Evolutionary conservation across 2,329 filamentous ascomycete genomes (phyloP).

Genomic region (Coniella vitis): DNA sequence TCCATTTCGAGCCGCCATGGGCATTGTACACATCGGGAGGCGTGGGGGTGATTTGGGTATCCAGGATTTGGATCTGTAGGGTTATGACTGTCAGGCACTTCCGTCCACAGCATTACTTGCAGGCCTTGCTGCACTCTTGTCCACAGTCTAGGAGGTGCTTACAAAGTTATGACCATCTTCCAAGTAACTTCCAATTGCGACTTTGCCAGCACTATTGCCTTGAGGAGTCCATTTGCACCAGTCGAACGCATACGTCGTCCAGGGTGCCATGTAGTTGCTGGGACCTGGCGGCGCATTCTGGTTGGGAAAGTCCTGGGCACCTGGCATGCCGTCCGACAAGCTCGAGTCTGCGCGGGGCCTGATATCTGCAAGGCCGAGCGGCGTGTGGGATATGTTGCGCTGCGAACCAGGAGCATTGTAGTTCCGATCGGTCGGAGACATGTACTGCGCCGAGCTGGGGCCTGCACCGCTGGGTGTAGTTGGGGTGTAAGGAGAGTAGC

Average conservation of each 20-base stretch:
- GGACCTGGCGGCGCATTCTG: conserved; percentile 62
- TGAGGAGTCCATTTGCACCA: conserved; percentile 98
- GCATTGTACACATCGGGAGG: conserved; percentile 62
- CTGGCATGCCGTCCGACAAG: conserved; percentile 64
- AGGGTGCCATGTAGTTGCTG: conserved; percentile 89
- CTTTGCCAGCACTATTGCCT: conserved; percentile 75
- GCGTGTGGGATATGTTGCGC: conserved; percentile 70
- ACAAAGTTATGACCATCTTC: conserved; percentile 99
- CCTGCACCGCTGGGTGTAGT: conserved; percentile 58
- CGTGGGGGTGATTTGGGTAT: conserved; percentile 71
- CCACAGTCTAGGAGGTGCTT: conserved; percentile 26
- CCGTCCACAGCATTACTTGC: no score
- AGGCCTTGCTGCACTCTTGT: no score
- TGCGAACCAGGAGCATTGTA: conserved; percentile 51
- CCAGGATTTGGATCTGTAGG: conserved; percentile 97
- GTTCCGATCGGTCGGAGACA: conserved; percentile 49
- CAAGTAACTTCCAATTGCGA: conserved; percentile 91
- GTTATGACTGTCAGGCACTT: no score
- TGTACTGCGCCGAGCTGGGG: conserved; percentile 53
- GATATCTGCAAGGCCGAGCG: conserved; percentile 86
- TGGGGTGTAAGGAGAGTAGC: conserved; percentile 50
- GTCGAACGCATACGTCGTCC: conserved; percentile 94
- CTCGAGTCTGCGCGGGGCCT: conserved; percentile 77
- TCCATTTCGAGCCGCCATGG: conserved; percentile 60
- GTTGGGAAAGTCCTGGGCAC: conserved; percentile 57